Evolutionary conservation across 1,284 basidiomycete species (phyloP), one percentile per base, ranked within the genome.

Genomic region (Melampsora americana): DNA sequence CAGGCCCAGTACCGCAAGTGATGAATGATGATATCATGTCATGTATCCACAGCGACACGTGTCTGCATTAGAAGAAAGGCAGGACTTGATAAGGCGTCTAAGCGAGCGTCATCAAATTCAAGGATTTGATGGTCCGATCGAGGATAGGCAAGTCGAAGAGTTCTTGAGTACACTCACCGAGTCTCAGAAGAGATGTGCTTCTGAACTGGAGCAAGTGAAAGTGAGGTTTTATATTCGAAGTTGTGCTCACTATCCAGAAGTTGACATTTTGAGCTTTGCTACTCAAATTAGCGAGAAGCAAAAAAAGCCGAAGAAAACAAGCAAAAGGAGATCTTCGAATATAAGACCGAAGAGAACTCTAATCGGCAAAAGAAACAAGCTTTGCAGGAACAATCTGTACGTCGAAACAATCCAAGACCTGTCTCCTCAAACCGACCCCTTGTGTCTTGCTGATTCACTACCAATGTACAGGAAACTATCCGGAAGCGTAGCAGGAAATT

Each of bases 1-100:
- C 42, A 14, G 12, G 12, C 42, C 16, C 42, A 44, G 9, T 14
- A 44, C 42, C 42, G 16, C 42, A 14, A 9, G 3, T 14, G 11
- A 44, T 44, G 42, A 14, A 44, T 44, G 42, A 44, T 44, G 16
- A 14, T 14, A 30, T 46, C 35, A 30, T 18, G 35, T 20, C 32
- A 44, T 30, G 69, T 68, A 28, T 59, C 42, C 30, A 5, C 78
- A 95, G 92, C 87, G 87, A 9, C 91, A 95, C 83, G 87, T 90
- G 77, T 85, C 87, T 69, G 90, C 90, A n/a, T 83, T 94, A 44
- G 81, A 83, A 1, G 89, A 90, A 12, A 88, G 94, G 30, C 92
- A 95, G 81, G 85, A 86, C 11, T 84, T 90, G 39, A 90, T 97
- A 75, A 87, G 87, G 30, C 87, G 90, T 48, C 87, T 93, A 11